Percentiles rank a stretch among this genome's conserved stretches.
Conservation (phyloP, 495 filamentous ascomycete genomes). For the Chlorociboria aeruginascens region DNA sequence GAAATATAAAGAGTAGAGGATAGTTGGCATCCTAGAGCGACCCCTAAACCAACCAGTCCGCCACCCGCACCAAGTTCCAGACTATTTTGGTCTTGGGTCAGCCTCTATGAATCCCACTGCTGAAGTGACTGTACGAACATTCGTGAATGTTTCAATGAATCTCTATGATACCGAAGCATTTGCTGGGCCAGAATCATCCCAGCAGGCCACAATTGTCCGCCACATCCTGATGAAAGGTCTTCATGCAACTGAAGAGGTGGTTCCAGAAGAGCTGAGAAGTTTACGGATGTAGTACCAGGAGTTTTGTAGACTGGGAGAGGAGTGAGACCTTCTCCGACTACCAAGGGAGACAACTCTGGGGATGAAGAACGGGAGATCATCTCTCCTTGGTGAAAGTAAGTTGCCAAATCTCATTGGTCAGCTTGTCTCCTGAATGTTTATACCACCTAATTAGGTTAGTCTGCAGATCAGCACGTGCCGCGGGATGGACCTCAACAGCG, state of each 20-base stretch:
- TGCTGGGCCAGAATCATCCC: constrained; percentile 81
- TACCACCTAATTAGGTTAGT: background rate
- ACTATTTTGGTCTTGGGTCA: constrained; percentile 32
- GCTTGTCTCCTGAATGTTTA: background rate
- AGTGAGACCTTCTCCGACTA: constrained; percentile 54
- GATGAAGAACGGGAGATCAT: constrained; percentile 18
- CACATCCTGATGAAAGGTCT: constrained; percentile 77
- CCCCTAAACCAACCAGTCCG: constrained; percentile 68
- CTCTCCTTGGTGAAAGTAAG: background rate
- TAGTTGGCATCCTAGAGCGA: constrained; percentile 45
- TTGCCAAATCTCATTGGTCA: background rate
- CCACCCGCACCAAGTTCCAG: constrained; percentile 88
- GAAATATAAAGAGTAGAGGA: constrained; percentile 56
- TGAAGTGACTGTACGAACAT: constrained; percentile 49
- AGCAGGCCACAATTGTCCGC: constrained; percentile 88
- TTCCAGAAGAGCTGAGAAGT: constrained; percentile 62
- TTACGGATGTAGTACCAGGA: constrained; percentile 48
- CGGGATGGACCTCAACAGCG: background rate
- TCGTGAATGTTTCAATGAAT: constrained; percentile 45
- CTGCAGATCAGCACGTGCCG: background rate
- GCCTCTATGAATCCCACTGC: background rate
- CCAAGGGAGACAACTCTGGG: constrained; percentile 33
- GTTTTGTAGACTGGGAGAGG: constrained; percentile 50
- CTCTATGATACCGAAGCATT: constrained; percentile 55
- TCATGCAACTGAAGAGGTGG: constrained; percentile 66